A percentile compares a stretch with the other conserved stretches of the same genome.
Evolutionary conservation across 129 eudicot species (phyloP).

Genomic region (Escallonia herrerae): DNA sequence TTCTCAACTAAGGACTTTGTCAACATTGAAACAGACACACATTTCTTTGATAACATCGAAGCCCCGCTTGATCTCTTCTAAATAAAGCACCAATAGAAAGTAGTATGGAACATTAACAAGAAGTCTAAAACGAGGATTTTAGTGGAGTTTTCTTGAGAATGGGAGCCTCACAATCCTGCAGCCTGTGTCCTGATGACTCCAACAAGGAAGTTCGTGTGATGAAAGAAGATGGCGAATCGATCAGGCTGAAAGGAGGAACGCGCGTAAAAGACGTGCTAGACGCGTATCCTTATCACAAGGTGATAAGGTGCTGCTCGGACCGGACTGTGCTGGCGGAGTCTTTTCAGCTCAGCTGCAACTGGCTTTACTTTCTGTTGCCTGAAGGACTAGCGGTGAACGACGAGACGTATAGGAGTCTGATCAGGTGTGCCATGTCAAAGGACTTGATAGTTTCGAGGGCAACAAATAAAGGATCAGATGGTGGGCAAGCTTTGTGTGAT

Average conservation of each 20-base stretch:
- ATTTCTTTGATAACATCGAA: background rate
- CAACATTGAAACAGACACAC: no score
- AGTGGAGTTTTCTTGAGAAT: background rate
- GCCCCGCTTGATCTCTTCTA: background rate
- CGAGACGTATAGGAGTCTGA: conserved; percentile 4
- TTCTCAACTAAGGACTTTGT: no score
- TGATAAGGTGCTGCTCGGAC: conserved; percentile 11
- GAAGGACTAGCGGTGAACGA: conserved; percentile 7
- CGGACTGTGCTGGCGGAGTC: conserved; percentile 1
- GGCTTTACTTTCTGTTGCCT: conserved; percentile 16
- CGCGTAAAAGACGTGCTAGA: conserved; percentile 4
- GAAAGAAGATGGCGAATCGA: conserved; percentile 16
- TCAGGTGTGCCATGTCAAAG: conserved; percentile 2
- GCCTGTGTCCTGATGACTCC: background rate
- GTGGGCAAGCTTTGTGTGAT: no score
- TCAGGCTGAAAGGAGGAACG: conserved; percentile 3
- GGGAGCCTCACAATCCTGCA: conserved; percentile 10
- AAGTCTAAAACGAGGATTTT: no score
- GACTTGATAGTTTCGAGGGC: background rate
- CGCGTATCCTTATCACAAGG: conserved; percentile 14
- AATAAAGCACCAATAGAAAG: background rate
- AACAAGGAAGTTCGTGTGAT: background rate
- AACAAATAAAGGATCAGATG: background rate
- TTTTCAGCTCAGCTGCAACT: background rate
- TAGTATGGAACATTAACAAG: no score